phyloP scores from a whole-genome alignment of 2,329 filamentous ascomycete genomes.

The Alternaria panax region DNA sequence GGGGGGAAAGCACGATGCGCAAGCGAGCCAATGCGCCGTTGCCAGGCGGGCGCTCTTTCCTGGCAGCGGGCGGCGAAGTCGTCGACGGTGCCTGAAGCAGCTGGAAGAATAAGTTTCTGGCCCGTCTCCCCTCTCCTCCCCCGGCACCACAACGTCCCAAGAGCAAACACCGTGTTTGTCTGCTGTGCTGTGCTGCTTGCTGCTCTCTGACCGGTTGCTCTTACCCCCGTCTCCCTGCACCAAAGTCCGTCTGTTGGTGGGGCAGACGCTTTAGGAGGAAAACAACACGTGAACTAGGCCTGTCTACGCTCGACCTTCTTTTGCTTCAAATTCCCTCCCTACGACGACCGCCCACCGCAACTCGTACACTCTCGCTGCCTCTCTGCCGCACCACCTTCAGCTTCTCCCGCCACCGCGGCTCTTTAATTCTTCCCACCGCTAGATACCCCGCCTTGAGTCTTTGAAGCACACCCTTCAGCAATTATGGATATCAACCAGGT shows the following conservation, averaged over 20 bases:
- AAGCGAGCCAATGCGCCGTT: conserved; percentile 38
- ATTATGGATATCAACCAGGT: conserved; percentile 98
- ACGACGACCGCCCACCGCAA: conserved; percentile 43
- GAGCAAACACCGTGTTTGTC: conserved; percentile 5
- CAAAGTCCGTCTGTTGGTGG: conserved; percentile 34
- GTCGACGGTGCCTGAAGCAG: conserved; percentile 19
- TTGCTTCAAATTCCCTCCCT: conserved; percentile 50
- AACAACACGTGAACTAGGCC: conserved; percentile 50
- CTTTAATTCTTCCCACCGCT: conserved; percentile 21
- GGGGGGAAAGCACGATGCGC: conserved; percentile 30
- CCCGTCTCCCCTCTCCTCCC: background rate
- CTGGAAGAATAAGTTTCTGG: conserved; percentile 4
- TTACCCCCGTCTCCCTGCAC: conserved; percentile 17
- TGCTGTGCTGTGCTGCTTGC: conserved; percentile 17
- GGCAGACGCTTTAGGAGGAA: conserved; percentile 39
- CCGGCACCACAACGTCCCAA: background rate
- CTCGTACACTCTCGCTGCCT: conserved; percentile 29
- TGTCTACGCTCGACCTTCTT: conserved; percentile 46
- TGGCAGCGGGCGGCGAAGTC: conserved; percentile 4
- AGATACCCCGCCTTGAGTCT: conserved; percentile 35
- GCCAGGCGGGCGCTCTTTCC: conserved; percentile 22
- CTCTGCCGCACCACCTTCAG: conserved; percentile 28
- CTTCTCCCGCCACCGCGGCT: conserved; percentile 28
- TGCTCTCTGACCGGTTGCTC: conserved; percentile 18
- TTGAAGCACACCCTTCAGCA: conserved; percentile 45